Evolutionary conservation across 805 yeast species (phyloP), one percentile per base, ranked within the genome.

Genomic region (Jamesozyma jinghongensis): DNA sequence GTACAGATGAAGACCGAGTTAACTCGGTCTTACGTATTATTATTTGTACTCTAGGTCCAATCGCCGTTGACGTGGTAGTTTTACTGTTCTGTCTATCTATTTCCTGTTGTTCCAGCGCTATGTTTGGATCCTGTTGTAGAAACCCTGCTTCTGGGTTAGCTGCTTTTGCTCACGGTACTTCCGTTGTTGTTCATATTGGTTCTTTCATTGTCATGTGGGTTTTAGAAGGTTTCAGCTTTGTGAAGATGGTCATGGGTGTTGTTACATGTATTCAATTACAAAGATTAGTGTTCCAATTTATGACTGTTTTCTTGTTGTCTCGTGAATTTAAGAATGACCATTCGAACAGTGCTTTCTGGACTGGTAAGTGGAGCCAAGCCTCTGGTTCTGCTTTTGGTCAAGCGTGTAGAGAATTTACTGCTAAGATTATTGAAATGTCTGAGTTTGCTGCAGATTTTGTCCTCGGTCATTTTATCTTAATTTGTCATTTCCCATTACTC

Each of bases 341-440:
- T 60, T 73, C 97, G 26, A 92, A 92, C 70, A 82, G 92, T 54
- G 97, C 98, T 16, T 92, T 94, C 90, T 92, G 98, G 98, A 83
- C 94, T 42, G 98, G 98, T 73, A 86, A 86, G 67, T 92, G 98
- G 98, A 85, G 87, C 65, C 26, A 22, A 22, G 87, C 92, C 40
- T 72, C 85, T 45, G 90, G 94, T 55, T 69, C 87, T 65, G 94
- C 96, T n/a, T 75, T 83, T 72, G 79, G 96, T 22, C 97, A 90
- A 70, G 97, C 97, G 44, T 60, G 82, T 38, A 85, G 99, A 73
- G 99, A 92, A 70, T 86, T 83, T 61, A 73, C 78, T 56, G 96
- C 96, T 51, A 92, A 92, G 75, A 73, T 81, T 49, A 85, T 90
- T 53, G 99, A 92, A 69, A 67, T 85, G 72, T 85, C 95, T 41